Evolutionary conservation across 2,329 filamentous ascomycete species (phyloP), one percentile per base, ranked within the genome.

Genomic region (Grosmannia huntii): DNA sequence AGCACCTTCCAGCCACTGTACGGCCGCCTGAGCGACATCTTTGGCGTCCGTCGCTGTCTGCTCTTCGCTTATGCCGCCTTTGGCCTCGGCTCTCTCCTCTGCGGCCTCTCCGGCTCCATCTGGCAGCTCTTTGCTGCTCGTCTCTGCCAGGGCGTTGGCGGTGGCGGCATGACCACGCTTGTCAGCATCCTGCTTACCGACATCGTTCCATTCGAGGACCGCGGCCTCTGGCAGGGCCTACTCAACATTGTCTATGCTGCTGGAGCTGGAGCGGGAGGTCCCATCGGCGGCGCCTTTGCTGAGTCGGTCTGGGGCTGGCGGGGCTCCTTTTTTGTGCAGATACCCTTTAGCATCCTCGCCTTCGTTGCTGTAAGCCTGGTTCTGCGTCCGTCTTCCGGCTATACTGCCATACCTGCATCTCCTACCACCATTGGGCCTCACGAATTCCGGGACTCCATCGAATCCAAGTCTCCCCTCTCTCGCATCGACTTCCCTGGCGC

Each of bases 1-100:
- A 87, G 86, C 4, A 84, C 83, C 31, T 89, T 86, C 64, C 87
- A 91, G 66, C 87, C 86, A 1, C 71, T 90, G 1, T 89, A 86
- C 56, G 64, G 65, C 50, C 64, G 65, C 61, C 59, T 67, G 25
- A 64, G 60, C 44, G 65, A 66, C 59, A 86, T 88, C 33, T 87
- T 87, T 64, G 84, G 85, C 14, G 78, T 85, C 14, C 87, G 88
- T 66, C 64, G 76, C 66, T 82, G 79, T 62, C 72, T 89, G 9
- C 73, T 89, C 5, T 82, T 85, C 63, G 83, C 80, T 1, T 70
- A 71, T 44, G 67, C 69, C 38, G 65, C 64, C 4, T 69, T 56
- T 10, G 54, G 25, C 19, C 54, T 56, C 14, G 54, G 25, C 25
- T 19, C 33, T 27, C 41, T 41, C 41, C 10, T 33, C 27, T 44